Base-by-base conservation (phyloP, 2,329 filamentous ascomycete genomes). In the Allantophomopsis lycopodina region DNA sequence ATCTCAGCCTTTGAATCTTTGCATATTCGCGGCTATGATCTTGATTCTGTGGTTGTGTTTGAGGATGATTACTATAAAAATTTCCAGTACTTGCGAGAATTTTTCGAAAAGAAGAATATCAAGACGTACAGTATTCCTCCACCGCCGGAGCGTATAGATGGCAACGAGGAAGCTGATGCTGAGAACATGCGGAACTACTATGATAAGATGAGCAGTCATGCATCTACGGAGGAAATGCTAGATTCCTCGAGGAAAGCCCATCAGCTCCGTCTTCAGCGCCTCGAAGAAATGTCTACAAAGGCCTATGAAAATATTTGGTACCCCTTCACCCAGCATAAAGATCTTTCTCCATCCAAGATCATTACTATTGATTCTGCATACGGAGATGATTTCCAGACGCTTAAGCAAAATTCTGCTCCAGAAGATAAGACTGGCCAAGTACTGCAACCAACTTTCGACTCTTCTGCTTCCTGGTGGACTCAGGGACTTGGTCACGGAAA, bases 381-480 rank as follows among this genome's bases (percentile, higher is more conserved):
- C 42, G 82, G 79, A 7, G 83, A 89, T 51, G 77, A 76, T 53
- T 93, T 91, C 56, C 80, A 89, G 52, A 78, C 76, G 0, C 46
- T 47, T 40, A 28, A 28, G 23, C 32, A 34, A 11, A 14, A 34
- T 14, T 6, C n/a, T 3, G 14, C 46, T 41, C 16, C 32, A 32
- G 43, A 17, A 15, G 7, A 36, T 11, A 21, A 21, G 17, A 31
- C 35, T n/a, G 37, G 51, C 5, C 49, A 60, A 6, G 52, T 76
- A 3, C 59, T 85, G 0, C 68, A 67, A 35, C 70, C 83, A 1
- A 79, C 81, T 0, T 87, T 91, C 40, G 86, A 93, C 49, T 85
- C 80, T 2, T 91, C 84, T 1, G 84, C 84, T 1, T 89, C 83
- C 0, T 93, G 86, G 85, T 93, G 86, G 85, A 93, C 85, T 0